phyloP scores from a whole-genome alignment of 2,329 filamentous ascomycete genomes.

The Mycosphaerella sp. region DNA sequence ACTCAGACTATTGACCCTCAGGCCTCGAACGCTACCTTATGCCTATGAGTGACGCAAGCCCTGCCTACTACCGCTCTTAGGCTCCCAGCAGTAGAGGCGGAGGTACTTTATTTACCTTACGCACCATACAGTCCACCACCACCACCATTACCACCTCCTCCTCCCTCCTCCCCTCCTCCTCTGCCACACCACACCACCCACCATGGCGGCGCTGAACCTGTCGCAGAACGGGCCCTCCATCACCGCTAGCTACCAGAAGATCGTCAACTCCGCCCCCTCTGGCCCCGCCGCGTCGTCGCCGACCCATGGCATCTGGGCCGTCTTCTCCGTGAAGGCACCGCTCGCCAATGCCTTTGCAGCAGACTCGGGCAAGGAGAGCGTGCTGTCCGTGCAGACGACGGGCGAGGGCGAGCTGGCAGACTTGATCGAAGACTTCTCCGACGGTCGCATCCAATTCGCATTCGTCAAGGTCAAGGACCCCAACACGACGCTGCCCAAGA shows the following conservation, averaged over 20 bases:
- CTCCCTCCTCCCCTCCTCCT: not conserved
- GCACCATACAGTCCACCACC: not conserved
- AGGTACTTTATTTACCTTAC: too few species aligned
- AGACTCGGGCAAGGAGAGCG: constrained; percentile 82
- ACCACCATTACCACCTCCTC: not conserved
- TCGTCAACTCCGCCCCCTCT: constrained; percentile 56
- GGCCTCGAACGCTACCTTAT: too few species aligned
- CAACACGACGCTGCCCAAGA: constrained; percentile 83
- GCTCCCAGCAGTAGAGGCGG: too few species aligned
- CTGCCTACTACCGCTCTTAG: too few species aligned
- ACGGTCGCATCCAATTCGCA: constrained; percentile 93
- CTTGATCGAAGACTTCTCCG: constrained; percentile 90
- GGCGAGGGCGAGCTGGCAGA: constrained; percentile 90
- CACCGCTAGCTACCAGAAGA: constrained; percentile 55
- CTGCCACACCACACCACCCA: constrained; percentile 31
- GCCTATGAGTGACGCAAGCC: too few species aligned
- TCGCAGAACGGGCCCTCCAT: constrained; percentile 50
- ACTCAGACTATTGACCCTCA: too few species aligned
- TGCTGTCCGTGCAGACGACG: constrained; percentile 87
- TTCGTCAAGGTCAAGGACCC: constrained; percentile 96
- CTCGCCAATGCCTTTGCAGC: constrained; percentile 86
- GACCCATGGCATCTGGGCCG: constrained; percentile 85
- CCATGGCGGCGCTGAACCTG: constrained; percentile 64
- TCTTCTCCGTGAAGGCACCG: constrained; percentile 89
- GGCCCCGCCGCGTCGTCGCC: constrained; percentile 59